Evolutionary conservation across 192 early-diverging fungal species (phyloP).

Genomic region (Umbelopsis isabellina): DNA sequence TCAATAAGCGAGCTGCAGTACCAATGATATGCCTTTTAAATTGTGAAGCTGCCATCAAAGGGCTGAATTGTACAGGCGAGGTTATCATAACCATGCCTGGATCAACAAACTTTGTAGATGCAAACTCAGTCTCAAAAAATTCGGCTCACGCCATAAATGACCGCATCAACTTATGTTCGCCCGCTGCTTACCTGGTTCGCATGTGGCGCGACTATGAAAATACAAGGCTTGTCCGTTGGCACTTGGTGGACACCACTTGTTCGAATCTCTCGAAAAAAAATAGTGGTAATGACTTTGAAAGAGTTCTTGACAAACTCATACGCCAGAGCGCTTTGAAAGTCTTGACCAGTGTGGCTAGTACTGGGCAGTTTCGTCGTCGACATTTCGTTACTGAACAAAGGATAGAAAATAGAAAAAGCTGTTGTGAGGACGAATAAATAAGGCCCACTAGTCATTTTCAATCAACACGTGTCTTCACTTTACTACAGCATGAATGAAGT

Average conservation of each 20-base stretch:
- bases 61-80: slow-evolving; percentile 72
- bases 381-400: slow-evolving; percentile 6
- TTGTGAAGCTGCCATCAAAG: slow-evolving; percentile 77
- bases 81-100: slow-evolving; percentile 84
- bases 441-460: background rate
- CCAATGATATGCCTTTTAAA: slow-evolving; percentile 87
- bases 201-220: slow-evolving; percentile 87
- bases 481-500: too few species aligned
- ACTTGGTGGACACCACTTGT: slow-evolving; percentile 78
- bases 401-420: background rate
- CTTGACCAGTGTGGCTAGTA: background rate
- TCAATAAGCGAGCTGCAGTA: slow-evolving; percentile 67
- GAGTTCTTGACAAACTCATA: slow-evolving; percentile 68
- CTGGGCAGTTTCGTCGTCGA: background rate
- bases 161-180: too few species aligned
- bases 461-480: slow-evolving; percentile 6
- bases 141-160: background rate
- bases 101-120: slow-evolving; percentile 82
- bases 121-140: slow-evolving; percentile 31
- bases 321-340: slow-evolving; percentile 2
- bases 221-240: slow-evolving; percentile 82
- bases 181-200: slow-evolving; percentile 62
- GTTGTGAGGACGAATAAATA: background rate
- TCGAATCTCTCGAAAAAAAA: slow-evolving; percentile 90
- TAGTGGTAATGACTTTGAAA: slow-evolving; percentile 63